Conservation (phyloP, 1,284 basidiomycete genomes). For the Cryptococcus floricola region DNA sequence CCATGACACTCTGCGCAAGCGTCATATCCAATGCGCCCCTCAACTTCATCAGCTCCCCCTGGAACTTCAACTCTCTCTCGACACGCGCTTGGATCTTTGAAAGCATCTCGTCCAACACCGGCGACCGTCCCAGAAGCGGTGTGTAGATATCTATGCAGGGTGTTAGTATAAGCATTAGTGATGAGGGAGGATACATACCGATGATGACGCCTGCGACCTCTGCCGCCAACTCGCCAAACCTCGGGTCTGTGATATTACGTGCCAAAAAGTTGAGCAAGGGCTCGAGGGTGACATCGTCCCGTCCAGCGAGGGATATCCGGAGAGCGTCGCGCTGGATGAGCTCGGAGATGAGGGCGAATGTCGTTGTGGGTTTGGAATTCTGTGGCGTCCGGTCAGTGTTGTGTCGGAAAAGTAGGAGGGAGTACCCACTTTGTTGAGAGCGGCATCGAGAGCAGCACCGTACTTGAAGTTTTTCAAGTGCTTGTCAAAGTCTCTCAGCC, state of each 20-base stretch:
- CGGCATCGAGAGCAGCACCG: constrained; percentile 85
- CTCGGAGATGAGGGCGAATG: constrained; percentile 91
- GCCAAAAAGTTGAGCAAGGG: constrained; percentile 81
- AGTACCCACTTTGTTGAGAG: constrained; percentile 67
- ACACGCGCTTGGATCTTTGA: constrained; percentile 78
- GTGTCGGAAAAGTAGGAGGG: neutral
- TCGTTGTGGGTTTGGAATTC: constrained; percentile 67
- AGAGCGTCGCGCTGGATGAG: constrained; percentile 89
- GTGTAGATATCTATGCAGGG: constrained; percentile 74
- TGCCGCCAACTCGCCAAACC: constrained; percentile 83
- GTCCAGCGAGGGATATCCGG: constrained; percentile 75
- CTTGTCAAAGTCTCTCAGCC: constrained; percentile 82
- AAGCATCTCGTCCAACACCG: constrained; percentile 84
- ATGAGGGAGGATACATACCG: constrained; percentile 56
- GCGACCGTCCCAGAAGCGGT: constrained; percentile 86
- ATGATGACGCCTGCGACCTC: constrained; percentile 78
- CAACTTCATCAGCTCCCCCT: constrained; percentile 76
- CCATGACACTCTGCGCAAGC: constrained; percentile 54
- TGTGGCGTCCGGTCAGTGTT: constrained; percentile 41
- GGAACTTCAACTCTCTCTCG: constrained; percentile 80
- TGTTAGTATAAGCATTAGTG: neutral
- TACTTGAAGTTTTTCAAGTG: constrained; percentile 92
- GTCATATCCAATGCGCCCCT: constrained; percentile 93
- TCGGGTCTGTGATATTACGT: constrained; percentile 81
- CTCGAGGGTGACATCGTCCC: constrained; percentile 92